Percentiles rank a stretch among this genome's conserved stretches.
Evolutionary conservation across 2,329 filamentous ascomycete genomes (phyloP).

Genomic region (Epichloe elymi): DNA sequence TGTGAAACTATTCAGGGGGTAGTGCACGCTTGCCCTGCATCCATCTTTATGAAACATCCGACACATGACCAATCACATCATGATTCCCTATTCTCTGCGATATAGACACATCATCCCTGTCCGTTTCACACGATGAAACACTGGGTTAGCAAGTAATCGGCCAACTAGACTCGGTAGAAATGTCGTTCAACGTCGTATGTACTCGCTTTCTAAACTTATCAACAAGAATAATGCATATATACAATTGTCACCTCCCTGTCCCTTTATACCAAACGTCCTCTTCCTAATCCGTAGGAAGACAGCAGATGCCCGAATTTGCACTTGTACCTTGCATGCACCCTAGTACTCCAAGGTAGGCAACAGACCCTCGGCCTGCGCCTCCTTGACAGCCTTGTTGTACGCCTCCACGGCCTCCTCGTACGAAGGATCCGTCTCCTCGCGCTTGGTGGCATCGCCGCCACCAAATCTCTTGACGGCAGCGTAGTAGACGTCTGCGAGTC

Average conservation of each 20-base stretch:
- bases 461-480: constrained; percentile 24
- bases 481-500: constrained; percentile 28
- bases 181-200: not conserved
- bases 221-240: not conserved
- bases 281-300: too few relatives aligned
- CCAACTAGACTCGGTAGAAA: not conserved
- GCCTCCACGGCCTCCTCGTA: constrained; percentile 23
- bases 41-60: too few relatives aligned
- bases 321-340: not conserved
- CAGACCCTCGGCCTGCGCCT: constrained; percentile 22
- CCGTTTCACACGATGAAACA: too few relatives aligned
- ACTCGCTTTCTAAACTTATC: not conserved
- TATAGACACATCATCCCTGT: too few relatives aligned
- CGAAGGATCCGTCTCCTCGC: constrained; percentile 15
- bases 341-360: constrained; percentile 11
- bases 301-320: not conserved
- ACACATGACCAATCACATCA: too few relatives aligned
- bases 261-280: too few relatives aligned
- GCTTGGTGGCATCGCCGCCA: constrained; percentile 18
- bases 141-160: rapidly evolving
- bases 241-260: not conserved
- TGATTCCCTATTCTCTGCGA: too few relatives aligned
- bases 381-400: constrained; percentile 22
- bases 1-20: too few relatives aligned
- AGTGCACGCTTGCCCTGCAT: too few relatives aligned